phyloP scores from a whole-genome alignment of 257 asterid genomes.

The Galeopsis tetrahit region DNA sequence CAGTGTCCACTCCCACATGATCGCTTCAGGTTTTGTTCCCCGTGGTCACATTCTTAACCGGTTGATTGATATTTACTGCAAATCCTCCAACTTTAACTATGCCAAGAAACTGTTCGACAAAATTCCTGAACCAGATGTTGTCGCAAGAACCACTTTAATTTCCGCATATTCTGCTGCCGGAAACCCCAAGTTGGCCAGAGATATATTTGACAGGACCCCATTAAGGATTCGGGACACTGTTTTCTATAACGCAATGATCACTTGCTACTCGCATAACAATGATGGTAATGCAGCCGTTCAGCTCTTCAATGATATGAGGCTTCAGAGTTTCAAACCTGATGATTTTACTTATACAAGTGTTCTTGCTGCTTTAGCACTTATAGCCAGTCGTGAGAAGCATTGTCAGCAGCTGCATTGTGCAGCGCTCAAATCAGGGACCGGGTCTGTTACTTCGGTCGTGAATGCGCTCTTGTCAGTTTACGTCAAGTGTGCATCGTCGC shows the following conservation, averaged over 20 bases:
- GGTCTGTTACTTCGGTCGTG: constrained; percentile 51
- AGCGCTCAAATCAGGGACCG: constrained; percentile 62
- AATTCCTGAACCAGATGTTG: constrained; percentile 69
- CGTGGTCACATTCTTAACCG: constrained; percentile 62
- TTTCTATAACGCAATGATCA: constrained; percentile 63
- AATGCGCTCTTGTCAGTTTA: constrained; percentile 66
- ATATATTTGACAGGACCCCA: constrained; percentile 51
- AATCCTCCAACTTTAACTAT: constrained; percentile 49
- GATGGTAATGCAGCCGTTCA: constrained; percentile 61
- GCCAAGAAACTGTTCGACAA: constrained; percentile 64
- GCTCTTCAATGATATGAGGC: constrained; percentile 59
- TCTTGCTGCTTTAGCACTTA: constrained; percentile 56
- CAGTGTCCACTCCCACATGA: constrained; percentile 57
- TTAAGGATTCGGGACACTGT: constrained; percentile 56
- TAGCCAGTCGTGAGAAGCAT: constrained; percentile 59
- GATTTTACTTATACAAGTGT: constrained; percentile 58
- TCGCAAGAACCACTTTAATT: constrained; percentile 66
- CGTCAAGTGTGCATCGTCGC: constrained; percentile 72
- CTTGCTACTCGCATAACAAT: constrained; percentile 57
- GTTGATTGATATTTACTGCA: constrained; percentile 53
- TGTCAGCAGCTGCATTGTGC: constrained; percentile 69
- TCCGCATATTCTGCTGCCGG: constrained; percentile 61
- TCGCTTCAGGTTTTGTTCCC: constrained; percentile 62
- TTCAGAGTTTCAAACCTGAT: constrained; percentile 49
- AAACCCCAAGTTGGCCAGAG: constrained; percentile 48